Evolutionary conservation across 2,329 filamentous ascomycete genomes (phyloP).

Genomic region (Aspergillus oerlinghausenensis): DNA sequence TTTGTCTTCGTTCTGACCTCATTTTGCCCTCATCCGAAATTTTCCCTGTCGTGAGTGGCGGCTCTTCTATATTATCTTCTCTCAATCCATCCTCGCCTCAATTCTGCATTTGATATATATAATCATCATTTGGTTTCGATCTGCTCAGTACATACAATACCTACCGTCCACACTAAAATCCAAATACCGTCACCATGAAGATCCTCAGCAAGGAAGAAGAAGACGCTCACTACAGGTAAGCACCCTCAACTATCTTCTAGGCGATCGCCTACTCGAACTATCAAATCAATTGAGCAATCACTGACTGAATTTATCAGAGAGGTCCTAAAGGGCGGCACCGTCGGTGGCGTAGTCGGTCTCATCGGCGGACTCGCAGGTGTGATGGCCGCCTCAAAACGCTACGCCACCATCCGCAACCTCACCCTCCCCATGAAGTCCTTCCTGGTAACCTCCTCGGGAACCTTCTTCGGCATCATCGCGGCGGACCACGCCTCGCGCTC

Average conservation of each 20-base stretch:
- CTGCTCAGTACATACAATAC: conserved; percentile 3
- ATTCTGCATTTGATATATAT: neutral
- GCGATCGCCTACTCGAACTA: neutral
- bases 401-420: conserved; percentile 70
- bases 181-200: conserved; percentile 65
- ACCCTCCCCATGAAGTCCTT: conserved; percentile 89
- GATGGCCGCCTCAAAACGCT: conserved; percentile 63
- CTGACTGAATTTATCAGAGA: conserved; percentile 40
- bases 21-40: neutral
- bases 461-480: conserved; percentile 81
- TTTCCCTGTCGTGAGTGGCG: conserved; percentile 8
- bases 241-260: neutral
- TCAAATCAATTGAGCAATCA: neutral
- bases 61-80: neutral
- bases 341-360: conserved; percentile 68
- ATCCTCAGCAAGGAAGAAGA: conserved; percentile 93
- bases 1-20: neutral
- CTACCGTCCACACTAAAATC: neutral
- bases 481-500: conserved; percentile 70
- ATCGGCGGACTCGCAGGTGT: conserved; percentile 65
- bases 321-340: conserved; percentile 72
- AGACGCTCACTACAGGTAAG: conserved; percentile 71
- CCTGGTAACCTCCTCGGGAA: conserved; percentile 74
- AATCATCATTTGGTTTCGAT: neutral
- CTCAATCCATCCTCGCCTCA: neutral